phyloP scores from a whole-genome alignment of 2,329 filamentous ascomycete species.

The Cordyceps cicadae region DNA sequence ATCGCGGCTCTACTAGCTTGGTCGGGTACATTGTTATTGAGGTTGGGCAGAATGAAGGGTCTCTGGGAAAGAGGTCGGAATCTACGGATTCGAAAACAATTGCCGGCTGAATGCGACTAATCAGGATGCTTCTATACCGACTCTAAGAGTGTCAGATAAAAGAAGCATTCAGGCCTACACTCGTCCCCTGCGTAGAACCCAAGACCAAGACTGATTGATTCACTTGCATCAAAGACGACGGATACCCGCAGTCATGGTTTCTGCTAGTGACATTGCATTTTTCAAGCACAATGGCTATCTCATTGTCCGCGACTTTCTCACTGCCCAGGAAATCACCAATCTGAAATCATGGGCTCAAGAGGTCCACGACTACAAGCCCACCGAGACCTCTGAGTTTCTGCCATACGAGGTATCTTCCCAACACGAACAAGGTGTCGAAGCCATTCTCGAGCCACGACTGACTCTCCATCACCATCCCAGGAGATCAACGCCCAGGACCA shows the following conservation, averaged over 20 bases:
- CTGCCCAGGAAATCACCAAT: slow-evolving; percentile 3
- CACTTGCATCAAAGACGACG: not conserved
- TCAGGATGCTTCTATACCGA: not conserved
- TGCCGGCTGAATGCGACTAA: not conserved
- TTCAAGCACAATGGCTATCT: slow-evolving; percentile 16
- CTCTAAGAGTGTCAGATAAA: not conserved
- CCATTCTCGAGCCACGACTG: not conserved
- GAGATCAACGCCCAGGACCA: slow-evolving; percentile 11
- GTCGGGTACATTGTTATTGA: not conserved
- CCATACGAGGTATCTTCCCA: slow-evolving; percentile 11
- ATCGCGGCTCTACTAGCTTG: slow-evolving; percentile 1
- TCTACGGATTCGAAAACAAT: not conserved
- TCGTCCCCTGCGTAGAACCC: not conserved
- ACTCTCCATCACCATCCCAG: not conserved
- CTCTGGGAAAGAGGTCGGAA: too few relatives aligned
- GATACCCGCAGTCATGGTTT: slow-evolving; percentile 7
- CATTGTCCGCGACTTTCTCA: slow-evolving; percentile 15
- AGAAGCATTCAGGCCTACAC: not conserved
- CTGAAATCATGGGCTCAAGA: slow-evolving; percentile 15
- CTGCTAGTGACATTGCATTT: slow-evolving; percentile 8
- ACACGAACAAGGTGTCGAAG: not conserved
- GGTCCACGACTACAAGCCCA: slow-evolving; percentile 14
- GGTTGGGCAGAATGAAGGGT: too few relatives aligned
- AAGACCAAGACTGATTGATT: not conserved
- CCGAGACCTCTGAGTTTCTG: slow-evolving; percentile 13